Percentiles rank a stretch among this genome's conserved stretches.
Conservation (phyloP, 371 early-diverging fungal species). For the Mortierella sp. region DNA sequence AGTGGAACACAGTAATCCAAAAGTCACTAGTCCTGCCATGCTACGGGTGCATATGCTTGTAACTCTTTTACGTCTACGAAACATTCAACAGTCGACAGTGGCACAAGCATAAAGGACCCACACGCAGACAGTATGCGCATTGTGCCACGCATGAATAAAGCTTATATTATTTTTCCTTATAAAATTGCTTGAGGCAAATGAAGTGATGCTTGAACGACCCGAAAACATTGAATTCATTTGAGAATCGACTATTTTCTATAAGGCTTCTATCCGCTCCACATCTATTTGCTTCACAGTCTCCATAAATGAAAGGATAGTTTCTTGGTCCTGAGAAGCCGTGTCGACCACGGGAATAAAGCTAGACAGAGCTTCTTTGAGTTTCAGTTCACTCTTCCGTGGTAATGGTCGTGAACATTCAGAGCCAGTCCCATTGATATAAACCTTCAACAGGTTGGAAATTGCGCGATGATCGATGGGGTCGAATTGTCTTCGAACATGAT, state of each 20-base stretch:
- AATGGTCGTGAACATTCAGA: background rate
- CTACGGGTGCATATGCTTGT: background rate
- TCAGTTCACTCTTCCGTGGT: background rate
- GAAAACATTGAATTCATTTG: too few species aligned
- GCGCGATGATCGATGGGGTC: background rate
- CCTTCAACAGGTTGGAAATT: background rate
- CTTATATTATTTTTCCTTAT: too few species aligned
- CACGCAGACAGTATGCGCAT: too few species aligned
- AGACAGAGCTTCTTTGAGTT: background rate
- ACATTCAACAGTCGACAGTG: background rate
- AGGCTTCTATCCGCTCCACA: background rate
- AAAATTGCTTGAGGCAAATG: too few species aligned
- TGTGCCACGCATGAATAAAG: too few species aligned
- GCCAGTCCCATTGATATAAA: background rate
- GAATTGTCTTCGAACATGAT: background rate
- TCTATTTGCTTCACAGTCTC: background rate
- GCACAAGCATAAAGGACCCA: background rate
- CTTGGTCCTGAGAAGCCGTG: background rate
- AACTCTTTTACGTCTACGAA: background rate
- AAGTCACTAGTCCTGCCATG: background rate
- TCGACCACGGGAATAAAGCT: background rate
- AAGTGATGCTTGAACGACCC: too few species aligned
- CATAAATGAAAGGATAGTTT: background rate
- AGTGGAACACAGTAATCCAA: background rate
- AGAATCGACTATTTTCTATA: background rate